Conservation (phyloP, 2,329 filamentous ascomycete genomes). For the Calonectria ilicicola region DNA sequence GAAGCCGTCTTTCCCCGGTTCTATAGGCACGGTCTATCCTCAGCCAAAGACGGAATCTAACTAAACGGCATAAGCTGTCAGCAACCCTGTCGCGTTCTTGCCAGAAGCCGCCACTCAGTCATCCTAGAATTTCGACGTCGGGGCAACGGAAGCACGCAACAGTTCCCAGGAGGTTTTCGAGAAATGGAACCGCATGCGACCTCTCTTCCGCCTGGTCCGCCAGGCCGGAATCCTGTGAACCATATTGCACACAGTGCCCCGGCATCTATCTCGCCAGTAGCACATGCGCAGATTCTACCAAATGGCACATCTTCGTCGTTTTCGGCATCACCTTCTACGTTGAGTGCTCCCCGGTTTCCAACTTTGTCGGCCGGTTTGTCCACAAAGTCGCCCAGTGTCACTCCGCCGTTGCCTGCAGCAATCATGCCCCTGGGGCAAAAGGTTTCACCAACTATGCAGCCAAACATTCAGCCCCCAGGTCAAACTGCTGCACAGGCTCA, state of each 20-base stretch:
- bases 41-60: not conserved
- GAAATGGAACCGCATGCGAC: not conserved
- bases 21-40: not conserved
- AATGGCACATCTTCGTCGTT: not conserved
- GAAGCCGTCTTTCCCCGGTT: not conserved
- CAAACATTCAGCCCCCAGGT: not conserved
- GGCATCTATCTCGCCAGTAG: not conserved
- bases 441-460: slow-evolving; percentile 25
- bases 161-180: not conserved
- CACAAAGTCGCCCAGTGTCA: not conserved
- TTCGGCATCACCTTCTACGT: not conserved
- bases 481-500: slow-evolving; percentile 3
- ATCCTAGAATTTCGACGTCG: not conserved
- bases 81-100: not conserved
- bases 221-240: not conserved
- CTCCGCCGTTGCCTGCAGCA: slow-evolving; percentile 14
- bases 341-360: not conserved
- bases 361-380: not conserved
- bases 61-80: not conserved
- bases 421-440: slow-evolving; percentile 10
- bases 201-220: not conserved
- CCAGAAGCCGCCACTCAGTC: not conserved
- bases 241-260: not conserved
- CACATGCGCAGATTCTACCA: not conserved
- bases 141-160: not conserved